Base-by-base conservation (phyloP, 2,329 filamentous ascomycete species). In the Penicillium decumbens region DNA sequence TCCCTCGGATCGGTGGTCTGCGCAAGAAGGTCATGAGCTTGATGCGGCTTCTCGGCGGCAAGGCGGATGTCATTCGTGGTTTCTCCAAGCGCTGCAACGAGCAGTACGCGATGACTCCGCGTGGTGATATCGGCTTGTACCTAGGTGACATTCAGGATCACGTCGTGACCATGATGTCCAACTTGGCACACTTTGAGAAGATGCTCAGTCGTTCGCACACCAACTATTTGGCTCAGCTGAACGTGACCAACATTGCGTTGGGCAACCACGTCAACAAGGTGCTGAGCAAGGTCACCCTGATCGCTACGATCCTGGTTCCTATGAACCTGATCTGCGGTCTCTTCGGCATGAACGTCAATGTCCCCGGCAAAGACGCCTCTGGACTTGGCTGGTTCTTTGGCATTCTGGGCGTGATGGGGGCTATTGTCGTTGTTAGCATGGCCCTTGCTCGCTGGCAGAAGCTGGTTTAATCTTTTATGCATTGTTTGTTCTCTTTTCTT, bases 81-180 rank as follows among this genome's bases (percentile, higher is more conserved):
- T 98, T 98, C 66, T 95, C 93, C 45, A 98, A 98, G 77, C 89
- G 95, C 44, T 98, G 93, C 81, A 98, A 97, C 68, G 92, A 96
- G 66, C 89, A 95, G 57, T 97, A 95, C 76, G 87, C 89, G 58
- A 88, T 97, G 45, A 95, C 93, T 1, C 93, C 93, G 6, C 88
- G 91, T 41, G 93, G 93, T 75, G 93, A 98, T 66, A 95, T 98
- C 58, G 93, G 91, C 20, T 82, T 98, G 63, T 98, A 98, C 67
- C 81, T 98, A 30, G 89, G 89, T 64, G 93, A 98, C 73, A 96
- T 98, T 57, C 93, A 98, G 72, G 93, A 98, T 73, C 93, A 98
- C 80, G 92, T 98, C 45, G 89, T 98, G 51, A 98, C 93, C 40
- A 97, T 97, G 92, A 95, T 95, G 81, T 93, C 88, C 60, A 98